Evolutionary conservation across 2,329 filamentous ascomycete genomes (phyloP).

Genomic region (Pochonia chlamydosporia): DNA sequence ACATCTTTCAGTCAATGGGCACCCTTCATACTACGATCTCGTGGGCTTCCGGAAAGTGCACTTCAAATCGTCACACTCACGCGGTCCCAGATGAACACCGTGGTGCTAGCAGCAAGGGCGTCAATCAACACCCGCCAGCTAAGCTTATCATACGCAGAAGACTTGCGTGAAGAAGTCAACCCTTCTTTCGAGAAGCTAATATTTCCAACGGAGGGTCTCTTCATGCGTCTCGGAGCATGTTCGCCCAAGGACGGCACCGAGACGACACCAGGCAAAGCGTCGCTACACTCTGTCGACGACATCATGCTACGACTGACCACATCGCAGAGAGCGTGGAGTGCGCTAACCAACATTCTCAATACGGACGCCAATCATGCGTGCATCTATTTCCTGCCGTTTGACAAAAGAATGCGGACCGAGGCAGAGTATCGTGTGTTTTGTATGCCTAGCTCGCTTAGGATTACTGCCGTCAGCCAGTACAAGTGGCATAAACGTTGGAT

Average conservation of each 20-base stretch:
- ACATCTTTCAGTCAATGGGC: constrained; percentile 38
- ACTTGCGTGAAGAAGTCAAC: constrained; percentile 24
- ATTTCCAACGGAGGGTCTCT: constrained; percentile 31
- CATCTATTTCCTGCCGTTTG: constrained; percentile 35
- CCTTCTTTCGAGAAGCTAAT: constrained; percentile 17
- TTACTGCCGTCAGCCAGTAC: constrained; percentile 36
- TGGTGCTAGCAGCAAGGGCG: constrained; percentile 22
- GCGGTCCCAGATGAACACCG: constrained; percentile 20
- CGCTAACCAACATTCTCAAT: constrained; percentile 22
- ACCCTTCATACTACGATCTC: constrained; percentile 29
- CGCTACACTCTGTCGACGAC: constrained; percentile 24
- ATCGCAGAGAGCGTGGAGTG: constrained; percentile 29
- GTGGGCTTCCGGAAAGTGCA: constrained; percentile 17
- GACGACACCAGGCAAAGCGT: constrained; percentile 14
- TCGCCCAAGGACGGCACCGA: constrained; percentile 35
- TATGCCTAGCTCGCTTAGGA: constrained; percentile 21
- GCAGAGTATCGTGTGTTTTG: constrained; percentile 40
- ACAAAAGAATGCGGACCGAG: constrained; percentile 29
- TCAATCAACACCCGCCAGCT: constrained; percentile 24
- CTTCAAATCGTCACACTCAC: constrained; percentile 25
- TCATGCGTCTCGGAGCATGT: constrained; percentile 35
- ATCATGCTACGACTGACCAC: constrained; percentile 32
- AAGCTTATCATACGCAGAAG: constrained; percentile 25
- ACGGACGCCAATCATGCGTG: constrained; percentile 15
- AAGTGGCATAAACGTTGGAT: constrained; percentile 31